A percentile compares a stretch with the other conserved stretches of the same genome.
These are phyloP conservation scores for Auxenochlorella protothecoides DNA, from an alignment of 139 green algal species.

Conservation along the genomic window DNA sequence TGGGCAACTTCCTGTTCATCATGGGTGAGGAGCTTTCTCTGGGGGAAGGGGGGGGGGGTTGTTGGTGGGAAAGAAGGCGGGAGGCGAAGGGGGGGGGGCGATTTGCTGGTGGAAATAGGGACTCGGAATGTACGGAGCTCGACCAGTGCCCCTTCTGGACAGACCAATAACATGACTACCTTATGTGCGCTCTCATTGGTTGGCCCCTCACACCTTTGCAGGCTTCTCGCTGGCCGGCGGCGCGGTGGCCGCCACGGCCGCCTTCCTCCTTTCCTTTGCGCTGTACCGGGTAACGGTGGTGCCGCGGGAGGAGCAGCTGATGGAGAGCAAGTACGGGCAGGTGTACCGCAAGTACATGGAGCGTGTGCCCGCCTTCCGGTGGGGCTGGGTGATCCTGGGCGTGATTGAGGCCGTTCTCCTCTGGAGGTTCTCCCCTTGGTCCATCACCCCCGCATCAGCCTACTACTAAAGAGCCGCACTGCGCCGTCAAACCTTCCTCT, in stretches of 20 bases:
- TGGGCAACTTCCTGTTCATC: slow-evolving; percentile 27
- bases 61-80: background rate
- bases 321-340: background rate
- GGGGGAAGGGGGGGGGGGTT: background rate
- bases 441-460: background rate
- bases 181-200: no score
- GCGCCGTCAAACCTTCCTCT: no score
- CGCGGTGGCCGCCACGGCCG: slow-evolving; percentile 11
- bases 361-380: background rate
- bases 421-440: slow-evolving; percentile 7
- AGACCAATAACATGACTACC: no score
- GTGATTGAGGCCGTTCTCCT: slow-evolving; percentile 16
- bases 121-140: no score
- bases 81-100: no score
- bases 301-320: slow-evolving; percentile 21
- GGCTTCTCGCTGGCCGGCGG: slow-evolving; percentile 22
- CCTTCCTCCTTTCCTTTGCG: slow-evolving; percentile 15
- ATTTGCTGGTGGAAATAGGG: background rate
- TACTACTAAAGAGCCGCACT: no score
- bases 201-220: background rate
- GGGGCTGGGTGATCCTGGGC: slow-evolving; percentile 15
- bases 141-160: no score
- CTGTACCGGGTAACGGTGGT: slow-evolving; percentile 18
- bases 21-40: slow-evolving; percentile 3
- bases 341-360: background rate